Percentiles rank a stretch among this genome's conserved stretches.
These are phyloP conservation scores for Saccharomycopsis javanensis DNA, from an alignment of 805 yeast genomes.

Conservation along the genomic window DNA sequence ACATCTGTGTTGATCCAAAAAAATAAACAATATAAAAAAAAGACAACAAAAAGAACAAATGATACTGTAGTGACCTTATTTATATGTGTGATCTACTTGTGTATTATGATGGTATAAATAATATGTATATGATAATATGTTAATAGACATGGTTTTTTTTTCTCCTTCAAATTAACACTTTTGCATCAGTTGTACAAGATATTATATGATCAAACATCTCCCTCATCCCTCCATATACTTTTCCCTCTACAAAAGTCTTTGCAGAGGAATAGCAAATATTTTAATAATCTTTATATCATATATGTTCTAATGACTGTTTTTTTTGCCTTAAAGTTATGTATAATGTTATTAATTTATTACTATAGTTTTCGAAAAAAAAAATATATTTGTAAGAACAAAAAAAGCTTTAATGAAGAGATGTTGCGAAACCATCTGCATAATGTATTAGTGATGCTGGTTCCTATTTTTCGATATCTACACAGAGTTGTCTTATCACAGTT, in stretches of 20 bases:
- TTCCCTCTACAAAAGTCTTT: background rate
- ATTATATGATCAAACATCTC: background rate
- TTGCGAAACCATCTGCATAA: too few species aligned
- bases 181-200: background rate
- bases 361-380: background rate
- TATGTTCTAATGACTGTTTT: conserved; percentile 2
- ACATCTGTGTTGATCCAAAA: background rate
- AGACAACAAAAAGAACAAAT: too few species aligned
- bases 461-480: background rate
- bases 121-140: background rate
- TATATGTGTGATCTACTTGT: background rate
- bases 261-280: background rate
- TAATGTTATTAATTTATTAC: conserved; percentile 2
- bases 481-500: conserved; percentile 35
- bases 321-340: background rate
- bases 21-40: background rate
- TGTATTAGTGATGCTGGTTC: too few species aligned
- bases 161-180: background rate
- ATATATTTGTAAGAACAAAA: background rate
- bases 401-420: background rate
- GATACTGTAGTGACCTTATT: background rate
- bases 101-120: conserved; percentile 1
- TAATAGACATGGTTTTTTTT: conserved; percentile 1
- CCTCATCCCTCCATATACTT: background rate
- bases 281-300: conserved; percentile 1